Conservation (phyloP, 2,329 filamentous ascomycete species). For the Pyrenophora tritici-repentis region DNA sequence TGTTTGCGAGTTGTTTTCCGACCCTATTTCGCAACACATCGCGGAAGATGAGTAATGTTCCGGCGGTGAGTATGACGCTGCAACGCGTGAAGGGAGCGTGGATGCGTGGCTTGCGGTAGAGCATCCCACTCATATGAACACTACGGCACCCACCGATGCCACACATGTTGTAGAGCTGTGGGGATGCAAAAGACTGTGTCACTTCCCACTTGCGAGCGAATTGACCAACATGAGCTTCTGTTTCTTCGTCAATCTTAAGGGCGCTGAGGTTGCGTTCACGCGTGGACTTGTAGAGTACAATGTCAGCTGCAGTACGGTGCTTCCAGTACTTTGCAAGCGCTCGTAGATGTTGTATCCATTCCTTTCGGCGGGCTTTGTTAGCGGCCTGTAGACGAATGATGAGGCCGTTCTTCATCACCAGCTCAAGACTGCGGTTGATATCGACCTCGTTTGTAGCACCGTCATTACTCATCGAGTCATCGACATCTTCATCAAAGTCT, state of each 20-base stretch:
- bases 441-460: slow-evolving; percentile 60
- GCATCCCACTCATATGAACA: slow-evolving; percentile 63
- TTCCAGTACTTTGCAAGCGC: slow-evolving; percentile 67
- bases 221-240: slow-evolving; percentile 68
- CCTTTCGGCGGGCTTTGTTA: slow-evolving; percentile 60
- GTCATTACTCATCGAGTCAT: slow-evolving; percentile 56
- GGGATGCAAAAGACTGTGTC: slow-evolving; percentile 64
- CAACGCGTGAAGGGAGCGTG: slow-evolving; percentile 66
- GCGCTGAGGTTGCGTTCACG: slow-evolving; percentile 63
- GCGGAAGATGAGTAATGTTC: slow-evolving; percentile 66
- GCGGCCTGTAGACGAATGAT: slow-evolving; percentile 65
- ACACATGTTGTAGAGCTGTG: slow-evolving; percentile 70
- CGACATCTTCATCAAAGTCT: slow-evolving; percentile 58
- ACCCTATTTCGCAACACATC: slow-evolving; percentile 60
- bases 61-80: slow-evolving; percentile 64
- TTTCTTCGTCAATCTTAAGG: slow-evolving; percentile 68
- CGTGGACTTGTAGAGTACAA: slow-evolving; percentile 61
- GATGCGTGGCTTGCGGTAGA: slow-evolving; percentile 68
- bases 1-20: slow-evolving; percentile 62
- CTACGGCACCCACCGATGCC: slow-evolving; percentile 66
- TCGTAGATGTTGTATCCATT: slow-evolving; percentile 65
- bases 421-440: slow-evolving; percentile 64
- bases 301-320: slow-evolving; percentile 59
- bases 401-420: slow-evolving; percentile 65
- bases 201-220: slow-evolving; percentile 73